Percentiles rank a stretch among this genome's conserved stretches.
These are phyloP conservation scores for Glutinoglossum americanum DNA, from an alignment of 495 filamentous ascomycete species.

Conservation along the genomic window DNA sequence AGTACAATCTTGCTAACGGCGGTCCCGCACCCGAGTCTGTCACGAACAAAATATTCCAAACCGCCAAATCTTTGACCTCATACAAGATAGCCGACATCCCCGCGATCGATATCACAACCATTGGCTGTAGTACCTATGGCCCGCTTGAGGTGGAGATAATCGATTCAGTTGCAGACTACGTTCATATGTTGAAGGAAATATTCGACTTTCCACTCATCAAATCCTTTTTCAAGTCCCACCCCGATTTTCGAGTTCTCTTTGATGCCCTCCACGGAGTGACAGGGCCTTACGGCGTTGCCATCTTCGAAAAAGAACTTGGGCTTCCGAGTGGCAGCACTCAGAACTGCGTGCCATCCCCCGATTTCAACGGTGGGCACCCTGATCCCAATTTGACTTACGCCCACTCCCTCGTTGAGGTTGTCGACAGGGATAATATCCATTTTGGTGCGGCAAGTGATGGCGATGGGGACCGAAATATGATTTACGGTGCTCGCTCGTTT, in stretches of 20 bases:
- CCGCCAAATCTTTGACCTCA: conserved; percentile 65
- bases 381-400: conserved; percentile 98
- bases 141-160: conserved; percentile 83
- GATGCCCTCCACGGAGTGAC: conserved; percentile 90
- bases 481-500: conserved; percentile 89
- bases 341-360: conserved; percentile 78
- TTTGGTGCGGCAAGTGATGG: conserved; percentile 94
- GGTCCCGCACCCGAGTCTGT: conserved; percentile 87
- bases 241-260: conserved; percentile 91
- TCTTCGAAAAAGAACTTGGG: conserved; percentile 85
- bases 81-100: conserved; percentile 82
- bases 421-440: conserved; percentile 77
- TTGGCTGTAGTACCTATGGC: conserved; percentile 71
- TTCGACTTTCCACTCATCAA: conserved; percentile 95
- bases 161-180: conserved; percentile 76
- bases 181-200: conserved; percentile 89
- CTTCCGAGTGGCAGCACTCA: conserved; percentile 57
- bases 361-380: conserved; percentile 93
- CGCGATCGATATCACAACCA: conserved; percentile 58
- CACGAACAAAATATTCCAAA: conserved; percentile 91
- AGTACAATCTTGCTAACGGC: conserved; percentile 94
- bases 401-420: conserved; percentile 79
- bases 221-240: conserved; percentile 62
- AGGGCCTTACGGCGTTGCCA: conserved; percentile 80
- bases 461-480: conserved; percentile 99